phyloP scores from a whole-genome alignment of 129 eudicot genomes.

The Tagetes patula region DNA sequence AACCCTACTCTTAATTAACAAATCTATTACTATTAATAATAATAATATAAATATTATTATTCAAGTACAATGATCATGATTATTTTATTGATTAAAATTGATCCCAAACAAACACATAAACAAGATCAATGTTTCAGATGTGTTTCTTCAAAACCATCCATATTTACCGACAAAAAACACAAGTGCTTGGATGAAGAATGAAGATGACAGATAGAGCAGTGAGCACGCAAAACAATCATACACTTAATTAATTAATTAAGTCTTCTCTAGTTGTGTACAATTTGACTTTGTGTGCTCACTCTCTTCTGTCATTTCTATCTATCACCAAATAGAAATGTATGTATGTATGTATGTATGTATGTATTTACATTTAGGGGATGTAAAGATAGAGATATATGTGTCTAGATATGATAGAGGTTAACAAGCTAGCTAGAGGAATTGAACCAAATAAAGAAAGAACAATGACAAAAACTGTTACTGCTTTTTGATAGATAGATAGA shows the following conservation, averaged over 20 bases:
- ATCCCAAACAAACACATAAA: background rate
- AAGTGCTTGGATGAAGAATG: background rate
- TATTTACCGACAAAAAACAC: too few relatives aligned
- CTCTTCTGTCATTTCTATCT: constrained; percentile 48
- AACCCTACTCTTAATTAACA: constrained; percentile 33
- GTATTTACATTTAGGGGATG: too few relatives aligned
- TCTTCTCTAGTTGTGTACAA: constrained; percentile 19
- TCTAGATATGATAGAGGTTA: too few relatives aligned
- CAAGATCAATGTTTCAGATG: background rate
- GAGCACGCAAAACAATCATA: constrained; percentile 50
- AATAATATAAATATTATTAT: background rate
- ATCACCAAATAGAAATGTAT: background rate
- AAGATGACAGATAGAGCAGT: constrained; percentile 49
- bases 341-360: too few relatives aligned
- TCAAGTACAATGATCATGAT: constrained; percentile 8
- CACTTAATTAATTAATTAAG: background rate
- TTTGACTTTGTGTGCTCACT: constrained; percentile 51
- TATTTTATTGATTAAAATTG: background rate
- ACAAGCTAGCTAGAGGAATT: background rate
- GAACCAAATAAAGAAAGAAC: background rate
- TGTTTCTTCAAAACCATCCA: background rate
- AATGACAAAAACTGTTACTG: background rate
- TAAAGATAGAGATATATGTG: too few relatives aligned
- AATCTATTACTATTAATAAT: background rate
- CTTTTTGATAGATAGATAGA: too few relatives aligned